Percentiles rank a stretch among this genome's conserved stretches.
Conservation (phyloP, 163 green algal species). For the Coccomyxa subellipsoidea region DNA sequence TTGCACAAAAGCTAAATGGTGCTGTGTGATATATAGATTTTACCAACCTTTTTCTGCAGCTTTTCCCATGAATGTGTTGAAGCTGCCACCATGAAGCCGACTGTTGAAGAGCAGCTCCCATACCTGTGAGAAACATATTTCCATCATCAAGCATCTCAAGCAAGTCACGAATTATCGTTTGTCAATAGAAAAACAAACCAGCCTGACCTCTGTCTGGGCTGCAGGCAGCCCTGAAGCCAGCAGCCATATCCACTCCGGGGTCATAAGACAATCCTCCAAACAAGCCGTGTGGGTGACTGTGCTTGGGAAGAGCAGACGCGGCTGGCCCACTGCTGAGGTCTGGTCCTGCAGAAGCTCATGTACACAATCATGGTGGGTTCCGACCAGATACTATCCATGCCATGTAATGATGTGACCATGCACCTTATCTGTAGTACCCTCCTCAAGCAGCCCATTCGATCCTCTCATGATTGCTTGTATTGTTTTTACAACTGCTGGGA, state of each 20-base stretch:
- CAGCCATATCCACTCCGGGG: not conserved
- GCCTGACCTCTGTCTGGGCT: not conserved
- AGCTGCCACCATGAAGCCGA: conserved; percentile 54
- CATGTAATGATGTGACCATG: not conserved
- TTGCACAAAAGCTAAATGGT: no score
- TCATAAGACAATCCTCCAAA: not conserved
- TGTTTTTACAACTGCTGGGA: not conserved
- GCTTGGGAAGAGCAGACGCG: not conserved
- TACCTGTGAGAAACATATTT: not conserved
- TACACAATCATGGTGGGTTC: no score
- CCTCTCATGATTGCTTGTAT: not conserved
- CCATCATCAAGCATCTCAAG: no score
- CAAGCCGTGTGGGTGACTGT: not conserved
- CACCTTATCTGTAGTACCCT: no score
- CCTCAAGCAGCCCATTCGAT: not conserved
- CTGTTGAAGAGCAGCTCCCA: conserved; percentile 59
- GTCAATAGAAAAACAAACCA: not conserved
- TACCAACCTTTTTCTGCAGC: not conserved
- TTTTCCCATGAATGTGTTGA: conserved; percentile 55
- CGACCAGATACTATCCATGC: not conserved
- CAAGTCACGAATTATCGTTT: not conserved
- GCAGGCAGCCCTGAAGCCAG: not conserved
- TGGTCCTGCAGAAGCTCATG: no score
- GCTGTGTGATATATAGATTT: no score
- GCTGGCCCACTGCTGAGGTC: not conserved